These are phyloP conservation scores for Pinus tabuliformis DNA, from an alignment of 75 land plant genomes.

Conservation along the genomic window DNA sequence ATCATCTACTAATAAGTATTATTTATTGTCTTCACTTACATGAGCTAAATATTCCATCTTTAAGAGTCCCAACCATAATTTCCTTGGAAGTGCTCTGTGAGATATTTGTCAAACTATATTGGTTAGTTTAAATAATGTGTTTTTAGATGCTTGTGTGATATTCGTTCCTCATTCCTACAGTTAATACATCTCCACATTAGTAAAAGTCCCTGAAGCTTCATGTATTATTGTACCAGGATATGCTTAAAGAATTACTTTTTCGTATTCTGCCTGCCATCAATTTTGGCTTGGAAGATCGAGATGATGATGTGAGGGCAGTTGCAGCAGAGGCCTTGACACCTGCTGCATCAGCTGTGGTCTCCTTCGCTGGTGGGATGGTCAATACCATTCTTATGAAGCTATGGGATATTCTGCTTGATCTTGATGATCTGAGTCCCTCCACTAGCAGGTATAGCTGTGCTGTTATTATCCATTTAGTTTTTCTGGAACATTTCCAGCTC, in stretches of 20 bases:
- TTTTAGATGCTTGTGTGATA: not conserved
- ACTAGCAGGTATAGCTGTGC: conserved; percentile 79
- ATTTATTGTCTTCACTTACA: not conserved
- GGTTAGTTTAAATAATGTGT: not conserved
- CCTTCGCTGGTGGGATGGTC: conserved; percentile 49
- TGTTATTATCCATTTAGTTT: too few species aligned
- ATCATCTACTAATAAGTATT: not conserved
- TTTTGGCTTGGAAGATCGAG: conserved; percentile 91
- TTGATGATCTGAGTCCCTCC: conserved; percentile 98
- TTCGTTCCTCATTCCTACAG: not conserved
- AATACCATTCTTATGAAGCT: conserved; percentile 82
- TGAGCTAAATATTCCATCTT: too few species aligned
- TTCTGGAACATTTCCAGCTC: too few species aligned
- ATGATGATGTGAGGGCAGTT: conserved; percentile 99
- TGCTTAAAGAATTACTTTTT: conserved; percentile 78
- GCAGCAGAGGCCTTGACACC: conserved; percentile 98
- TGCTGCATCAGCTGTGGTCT: conserved; percentile 72
- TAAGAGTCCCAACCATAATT: not conserved
- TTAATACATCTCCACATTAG: not conserved
- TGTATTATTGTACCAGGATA: conserved; percentile 52
- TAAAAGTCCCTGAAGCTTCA: not conserved
- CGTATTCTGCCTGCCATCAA: conserved; percentile 89
- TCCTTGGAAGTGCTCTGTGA: not conserved
- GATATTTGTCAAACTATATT: not conserved
- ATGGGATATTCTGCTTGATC: conserved; percentile 98